phyloP scores from a whole-genome alignment of 495 filamentous ascomycete genomes.

The Venustampulla echinocandica region DNA sequence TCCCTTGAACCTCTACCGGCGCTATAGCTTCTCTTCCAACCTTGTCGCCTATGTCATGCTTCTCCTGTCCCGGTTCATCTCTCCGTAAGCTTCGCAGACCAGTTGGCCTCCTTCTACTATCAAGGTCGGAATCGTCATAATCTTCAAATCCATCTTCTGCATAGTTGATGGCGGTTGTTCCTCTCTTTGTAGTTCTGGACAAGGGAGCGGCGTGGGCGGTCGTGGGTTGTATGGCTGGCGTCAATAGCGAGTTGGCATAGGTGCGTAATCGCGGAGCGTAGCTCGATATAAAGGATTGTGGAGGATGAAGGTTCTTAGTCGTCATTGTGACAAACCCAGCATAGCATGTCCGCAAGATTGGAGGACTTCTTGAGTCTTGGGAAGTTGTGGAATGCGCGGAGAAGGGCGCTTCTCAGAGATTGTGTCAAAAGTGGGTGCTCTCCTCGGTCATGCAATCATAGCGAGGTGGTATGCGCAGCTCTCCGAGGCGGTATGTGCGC shows the following conservation, averaged over 20 bases:
- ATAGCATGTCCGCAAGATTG: conserved; percentile 15
- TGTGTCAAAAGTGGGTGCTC: too few relatives aligned
- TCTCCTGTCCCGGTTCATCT: conserved; percentile 60
- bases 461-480: too few relatives aligned
- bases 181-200: conserved; percentile 88
- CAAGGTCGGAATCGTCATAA: conserved; percentile 85
- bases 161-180: conserved; percentile 93
- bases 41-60: conserved; percentile 57
- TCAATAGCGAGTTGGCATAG: conserved; percentile 87
- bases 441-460: too few relatives aligned
- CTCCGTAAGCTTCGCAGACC: conserved; percentile 74
- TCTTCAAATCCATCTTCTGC: conserved; percentile 94
- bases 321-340: conserved; percentile 16
- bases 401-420: not conserved
- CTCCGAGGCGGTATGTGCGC: too few relatives aligned
- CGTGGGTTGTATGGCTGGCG: conserved; percentile 68
- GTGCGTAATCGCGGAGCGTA: conserved; percentile 87
- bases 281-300: conserved; percentile 82
- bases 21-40: conserved; percentile 73
- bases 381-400: conserved; percentile 10
- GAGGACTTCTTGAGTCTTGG: not conserved
- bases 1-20: conserved; percentile 78
- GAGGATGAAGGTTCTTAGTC: conserved; percentile 35
- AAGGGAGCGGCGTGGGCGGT: conserved; percentile 53
- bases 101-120: conserved; percentile 68